These are phyloP conservation scores for Fusarium anthophilum DNA, from an alignment of 2,329 filamentous ascomycete species.

Conservation along the genomic window DNA sequence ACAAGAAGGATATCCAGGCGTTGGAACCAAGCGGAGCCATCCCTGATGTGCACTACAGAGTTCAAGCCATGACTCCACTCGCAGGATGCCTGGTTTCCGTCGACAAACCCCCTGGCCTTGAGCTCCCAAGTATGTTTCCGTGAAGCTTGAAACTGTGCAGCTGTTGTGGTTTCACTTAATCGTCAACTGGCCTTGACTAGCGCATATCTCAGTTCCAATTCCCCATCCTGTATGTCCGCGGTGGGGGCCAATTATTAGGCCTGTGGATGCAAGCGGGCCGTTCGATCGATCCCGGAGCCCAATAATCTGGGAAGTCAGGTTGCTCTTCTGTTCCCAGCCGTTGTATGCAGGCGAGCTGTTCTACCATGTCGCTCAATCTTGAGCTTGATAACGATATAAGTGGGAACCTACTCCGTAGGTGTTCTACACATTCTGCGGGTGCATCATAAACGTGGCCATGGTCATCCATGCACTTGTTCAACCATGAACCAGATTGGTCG, in stretches of 20 bases:
- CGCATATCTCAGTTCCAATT: constrained; percentile 6
- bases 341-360: background rate
- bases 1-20: background rate
- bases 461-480: background rate
- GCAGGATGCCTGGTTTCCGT: background rate
- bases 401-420: background rate
- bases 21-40: background rate
- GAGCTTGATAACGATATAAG: background rate
- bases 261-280: constrained; percentile 28
- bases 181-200: constrained; percentile 8
- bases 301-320: constrained; percentile 22
- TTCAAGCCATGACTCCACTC: background rate
- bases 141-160: background rate
- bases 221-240: constrained; percentile 13
- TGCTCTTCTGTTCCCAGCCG: background rate
- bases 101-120: background rate
- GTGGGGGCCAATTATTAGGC: constrained; percentile 13
- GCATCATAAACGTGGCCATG: constrained; percentile 12
- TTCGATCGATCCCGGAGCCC: constrained; percentile 25
- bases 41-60: background rate
- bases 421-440: background rate
- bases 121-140: background rate
- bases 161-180: constrained; percentile 2
- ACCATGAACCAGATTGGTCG: constrained; percentile 1
- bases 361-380: background rate